Evolutionary conservation across 2,329 filamentous ascomycete species (phyloP), one percentile per base, ranked within the genome.

Genomic region (Phyllosticta citrichinensis): DNA sequence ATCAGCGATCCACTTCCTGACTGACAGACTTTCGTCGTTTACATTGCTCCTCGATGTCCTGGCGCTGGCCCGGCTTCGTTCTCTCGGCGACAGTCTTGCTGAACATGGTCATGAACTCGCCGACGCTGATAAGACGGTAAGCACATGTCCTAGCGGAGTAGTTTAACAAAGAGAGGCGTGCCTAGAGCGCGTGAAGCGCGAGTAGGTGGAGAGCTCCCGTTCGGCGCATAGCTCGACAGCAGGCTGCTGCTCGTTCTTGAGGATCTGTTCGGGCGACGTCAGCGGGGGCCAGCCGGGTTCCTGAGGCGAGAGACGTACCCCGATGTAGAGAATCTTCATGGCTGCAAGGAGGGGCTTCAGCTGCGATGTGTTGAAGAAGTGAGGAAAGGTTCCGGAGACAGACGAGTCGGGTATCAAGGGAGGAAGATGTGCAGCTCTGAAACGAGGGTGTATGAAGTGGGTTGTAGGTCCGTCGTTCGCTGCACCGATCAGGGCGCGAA

Each of bases 281-380:
- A 70, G 65, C 30, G 47, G 52, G 52, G 35, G 58, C 62, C 22
- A 52, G 54, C 56, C 55, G 66, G 14, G 66, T 64, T 59, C 62
- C 62, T 47, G 40, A 57, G 64, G 65, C 65, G 64, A 64, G 64
- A 50, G 58, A 72, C 86, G 65, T 86, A 94, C 90, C 69, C 89
- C 90, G 72, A 95, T 90, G 77, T 94, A 94, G 75, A 88, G 82
- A 75, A 94, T 79, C 84, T 92, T 93, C 89, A 93, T 93, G 72
- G 69, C 86, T 76, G 72, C 55, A 30, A 33, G 33, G 17, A 47
- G n/a, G 9, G 9, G 27, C 27, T 30, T 30, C 4, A 8, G 17
- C 3, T 17, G 40, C 40, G 40, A n/a, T n/a, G 17, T 5, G 17
- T 6, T 8, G 40, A 8, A 47, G 40, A n/a, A 6, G n/a, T 17